Evolutionary conservation across 495 filamentous ascomycete genomes (phyloP).

Genomic region (Aspergillus ellipticus): DNA sequence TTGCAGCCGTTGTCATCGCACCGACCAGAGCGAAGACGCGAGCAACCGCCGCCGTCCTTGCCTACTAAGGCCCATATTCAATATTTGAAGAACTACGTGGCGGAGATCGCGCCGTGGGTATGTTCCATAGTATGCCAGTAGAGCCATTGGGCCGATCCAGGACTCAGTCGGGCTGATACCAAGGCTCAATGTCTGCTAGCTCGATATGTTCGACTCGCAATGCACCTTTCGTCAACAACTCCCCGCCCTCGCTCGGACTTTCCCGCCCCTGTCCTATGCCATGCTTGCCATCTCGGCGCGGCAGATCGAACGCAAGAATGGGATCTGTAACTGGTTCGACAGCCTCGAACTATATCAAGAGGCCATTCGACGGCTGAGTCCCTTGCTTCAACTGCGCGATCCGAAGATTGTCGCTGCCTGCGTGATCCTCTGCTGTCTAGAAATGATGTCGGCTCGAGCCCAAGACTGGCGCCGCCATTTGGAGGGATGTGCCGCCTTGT

Average conservation of each 20-base stretch:
- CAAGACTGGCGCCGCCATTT: slow-evolving; percentile 46
- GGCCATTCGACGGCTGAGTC: slow-evolving; percentile 39
- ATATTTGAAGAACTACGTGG: slow-evolving; percentile 45
- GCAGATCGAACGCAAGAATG: slow-evolving; percentile 41
- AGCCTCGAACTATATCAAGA: slow-evolving; percentile 45
- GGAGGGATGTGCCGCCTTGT: slow-evolving; percentile 45
- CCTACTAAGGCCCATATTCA: slow-evolving; percentile 27
- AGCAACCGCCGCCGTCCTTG: slow-evolving; percentile 18
- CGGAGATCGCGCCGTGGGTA: slow-evolving; percentile 43
- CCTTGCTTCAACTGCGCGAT: slow-evolving; percentile 33
- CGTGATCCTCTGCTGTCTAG: slow-evolving; percentile 41
- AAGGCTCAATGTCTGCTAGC: slow-evolving; percentile 20
- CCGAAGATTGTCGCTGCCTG: slow-evolving; percentile 39
- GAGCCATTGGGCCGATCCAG: too few relatives aligned
- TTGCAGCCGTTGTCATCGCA: neutral
- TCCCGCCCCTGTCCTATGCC: slow-evolving; percentile 37
- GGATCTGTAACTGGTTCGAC: slow-evolving; percentile 31
- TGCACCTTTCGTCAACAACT: slow-evolving; percentile 40
- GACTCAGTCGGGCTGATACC: neutral
- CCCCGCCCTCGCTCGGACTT: slow-evolving; percentile 34
- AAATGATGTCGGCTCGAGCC: slow-evolving; percentile 48
- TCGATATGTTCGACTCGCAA: slow-evolving; percentile 49
- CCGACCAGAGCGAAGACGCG: neutral
- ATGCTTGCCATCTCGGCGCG: slow-evolving; percentile 42
- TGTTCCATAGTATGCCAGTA: slow-evolving; percentile 1